Percentiles rank a stretch among this genome's conserved stretches.
These are phyloP conservation scores for Myxozyma mucilagina DNA, from an alignment of 805 yeast species.

Conservation along the genomic window DNA sequence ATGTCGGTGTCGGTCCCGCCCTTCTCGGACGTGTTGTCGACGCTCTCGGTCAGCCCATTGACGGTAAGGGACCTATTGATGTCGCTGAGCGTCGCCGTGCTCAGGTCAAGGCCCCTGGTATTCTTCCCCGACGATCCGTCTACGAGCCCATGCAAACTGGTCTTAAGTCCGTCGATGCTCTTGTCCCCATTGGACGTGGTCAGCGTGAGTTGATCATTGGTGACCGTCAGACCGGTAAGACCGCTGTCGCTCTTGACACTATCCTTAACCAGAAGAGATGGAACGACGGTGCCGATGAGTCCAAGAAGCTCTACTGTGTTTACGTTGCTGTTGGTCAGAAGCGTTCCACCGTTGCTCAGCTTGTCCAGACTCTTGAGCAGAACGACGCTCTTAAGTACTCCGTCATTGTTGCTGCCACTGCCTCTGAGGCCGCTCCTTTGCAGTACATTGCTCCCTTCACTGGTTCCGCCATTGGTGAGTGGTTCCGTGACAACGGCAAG, in stretches of 20 bases:
- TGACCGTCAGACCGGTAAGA: conserved; percentile 99
- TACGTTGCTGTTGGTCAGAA: conserved; percentile 99
- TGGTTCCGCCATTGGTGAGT: conserved; percentile 99
- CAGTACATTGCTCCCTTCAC: conserved; percentile 99
- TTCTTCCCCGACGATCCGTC: conserved; percentile 98
- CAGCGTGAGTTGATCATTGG: conserved; percentile 99
- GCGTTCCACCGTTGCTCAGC: conserved; percentile 99
- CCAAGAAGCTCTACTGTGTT: conserved; percentile 98
- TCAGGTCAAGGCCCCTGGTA: conserved; percentile 99
- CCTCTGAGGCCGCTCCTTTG: conserved; percentile 99
- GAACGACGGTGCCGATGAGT: conserved; percentile 93
- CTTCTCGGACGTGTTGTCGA: conserved; percentile 99
- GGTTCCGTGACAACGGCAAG: conserved; percentile 99
- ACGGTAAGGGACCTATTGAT: conserved; percentile 98
- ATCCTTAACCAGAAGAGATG: conserved; percentile 99
- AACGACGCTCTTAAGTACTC: conserved; percentile 97
- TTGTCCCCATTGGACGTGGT: conserved; percentile 99
- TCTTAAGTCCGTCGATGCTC: conserved; percentile 97
- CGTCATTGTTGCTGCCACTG: conserved; percentile 98
- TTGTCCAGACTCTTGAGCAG: conserved; percentile 98
- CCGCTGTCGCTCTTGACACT: conserved; percentile 98
- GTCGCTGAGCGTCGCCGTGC: conserved; percentile 86
- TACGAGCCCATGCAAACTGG: conserved; percentile 99
- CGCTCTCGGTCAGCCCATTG: conserved; percentile 99
- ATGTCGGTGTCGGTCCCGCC: conserved; percentile 98